Percentiles rank a stretch among this genome's conserved stretches.
These are phyloP conservation scores for Suillus tomentosus DNA, from an alignment of 768 basidiomycete genomes.

Conservation along the genomic window DNA sequence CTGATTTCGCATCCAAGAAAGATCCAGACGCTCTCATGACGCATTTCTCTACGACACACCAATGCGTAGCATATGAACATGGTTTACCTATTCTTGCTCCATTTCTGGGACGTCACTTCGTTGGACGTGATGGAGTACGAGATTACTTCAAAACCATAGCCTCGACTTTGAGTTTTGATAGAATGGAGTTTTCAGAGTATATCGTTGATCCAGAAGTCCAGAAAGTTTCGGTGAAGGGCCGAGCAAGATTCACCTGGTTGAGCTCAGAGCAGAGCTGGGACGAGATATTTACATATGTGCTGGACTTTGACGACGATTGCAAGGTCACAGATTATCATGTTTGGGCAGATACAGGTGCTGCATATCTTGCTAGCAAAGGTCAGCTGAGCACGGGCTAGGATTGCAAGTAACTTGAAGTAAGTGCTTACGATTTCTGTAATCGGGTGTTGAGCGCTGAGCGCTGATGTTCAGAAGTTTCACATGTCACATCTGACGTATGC, in stretches of 20 bases:
- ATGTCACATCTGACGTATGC: not conserved
- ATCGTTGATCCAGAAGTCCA: conserved; percentile 50
- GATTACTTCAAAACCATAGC: conserved; percentile 53
- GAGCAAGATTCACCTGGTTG: conserved; percentile 58
- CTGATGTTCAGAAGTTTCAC: not conserved
- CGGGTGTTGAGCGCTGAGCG: not conserved
- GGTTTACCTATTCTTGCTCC: conserved; percentile 56
- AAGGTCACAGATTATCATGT: conserved; percentile 64
- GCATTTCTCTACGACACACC: conserved; percentile 50
- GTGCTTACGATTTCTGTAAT: not conserved
- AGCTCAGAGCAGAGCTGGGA: conserved; percentile 57
- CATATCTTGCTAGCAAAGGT: conserved; percentile 60
- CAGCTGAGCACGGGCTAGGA: conserved; percentile 26
- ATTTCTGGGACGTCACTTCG: conserved; percentile 58
- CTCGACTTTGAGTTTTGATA: conserved; percentile 48
- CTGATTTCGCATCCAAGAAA: conserved; percentile 50
- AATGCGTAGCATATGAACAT: conserved; percentile 52
- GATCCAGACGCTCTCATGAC: conserved; percentile 45
- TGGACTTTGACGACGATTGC: conserved; percentile 59
- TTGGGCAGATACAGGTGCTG: conserved; percentile 69
- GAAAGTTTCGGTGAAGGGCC: conserved; percentile 58
- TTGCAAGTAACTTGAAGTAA: conserved; percentile 11
- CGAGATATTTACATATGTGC: conserved; percentile 59
- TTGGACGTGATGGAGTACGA: conserved; percentile 43
- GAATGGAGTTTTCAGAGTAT: conserved; percentile 57